Conservation (phyloP, 129 eudicot genomes). For the Flaveria trinervia region DNA sequence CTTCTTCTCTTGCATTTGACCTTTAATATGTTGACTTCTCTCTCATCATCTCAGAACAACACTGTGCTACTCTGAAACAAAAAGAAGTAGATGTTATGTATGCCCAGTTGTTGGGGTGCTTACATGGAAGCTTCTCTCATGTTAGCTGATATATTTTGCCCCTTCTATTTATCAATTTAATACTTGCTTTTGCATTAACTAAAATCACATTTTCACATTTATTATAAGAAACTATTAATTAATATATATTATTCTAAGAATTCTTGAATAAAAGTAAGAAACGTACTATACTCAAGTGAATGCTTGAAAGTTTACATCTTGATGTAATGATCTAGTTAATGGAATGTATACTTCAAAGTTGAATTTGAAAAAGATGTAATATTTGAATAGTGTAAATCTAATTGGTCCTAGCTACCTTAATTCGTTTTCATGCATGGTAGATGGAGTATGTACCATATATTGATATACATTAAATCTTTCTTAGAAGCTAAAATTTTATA, state of each 20-base stretch:
- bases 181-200: slow-evolving; percentile 23
- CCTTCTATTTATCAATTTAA: slow-evolving; percentile 23
- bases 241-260: too few relatives aligned
- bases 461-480: slow-evolving; percentile 23
- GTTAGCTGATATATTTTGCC: slow-evolving; percentile 15
- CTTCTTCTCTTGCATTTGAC: slow-evolving; percentile 25
- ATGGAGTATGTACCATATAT: slow-evolving; percentile 14
- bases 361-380: neutral
- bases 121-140: slow-evolving; percentile 42
- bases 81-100: slow-evolving; percentile 26
- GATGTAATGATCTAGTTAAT: neutral
- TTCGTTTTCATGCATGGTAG: slow-evolving; percentile 5
- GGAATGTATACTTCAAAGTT: slow-evolving; percentile 6
- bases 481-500: slow-evolving; percentile 17
- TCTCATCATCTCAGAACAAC: slow-evolving; percentile 8
- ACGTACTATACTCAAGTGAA: neutral
- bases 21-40: slow-evolving; percentile 28
- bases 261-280: neutral
- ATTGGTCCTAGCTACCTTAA: slow-evolving; percentile 20
- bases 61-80: slow-evolving; percentile 23
- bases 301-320: neutral
- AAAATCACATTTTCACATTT: neutral
- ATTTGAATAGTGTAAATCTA: slow-evolving; percentile 18
- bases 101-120: slow-evolving; percentile 29
- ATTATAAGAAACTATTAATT: too few relatives aligned